These are phyloP conservation scores for Psilocybe azurescens DNA, from an alignment of 768 basidiomycete genomes.

Conservation along the genomic window DNA sequence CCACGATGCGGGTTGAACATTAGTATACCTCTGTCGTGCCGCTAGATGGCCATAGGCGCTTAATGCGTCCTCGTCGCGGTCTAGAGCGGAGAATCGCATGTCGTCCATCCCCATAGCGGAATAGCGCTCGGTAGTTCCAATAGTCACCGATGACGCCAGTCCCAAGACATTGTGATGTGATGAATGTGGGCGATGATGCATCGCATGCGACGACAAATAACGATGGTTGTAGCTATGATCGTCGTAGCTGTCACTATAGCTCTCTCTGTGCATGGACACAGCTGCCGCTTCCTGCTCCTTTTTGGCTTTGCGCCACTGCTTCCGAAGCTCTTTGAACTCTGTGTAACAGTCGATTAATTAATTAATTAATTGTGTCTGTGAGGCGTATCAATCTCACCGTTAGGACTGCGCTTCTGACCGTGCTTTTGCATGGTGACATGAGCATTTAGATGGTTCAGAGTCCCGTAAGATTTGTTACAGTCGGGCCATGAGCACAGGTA, in stretches of 20 bases:
- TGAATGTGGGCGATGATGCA: conserved; percentile 32
- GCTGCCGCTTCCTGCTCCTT: conserved; percentile 61
- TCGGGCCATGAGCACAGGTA: conserved; percentile 86
- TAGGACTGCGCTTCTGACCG: conserved; percentile 86
- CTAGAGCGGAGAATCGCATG: conserved; percentile 35
- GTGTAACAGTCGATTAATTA: conserved; percentile 25
- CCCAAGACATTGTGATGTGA: conserved; percentile 31
- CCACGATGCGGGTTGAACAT: conserved; percentile 39
- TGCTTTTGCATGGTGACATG: conserved; percentile 99
- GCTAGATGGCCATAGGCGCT: conserved; percentile 29
- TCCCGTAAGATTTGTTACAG: conserved; percentile 88
- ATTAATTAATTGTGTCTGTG: conserved; percentile 11
- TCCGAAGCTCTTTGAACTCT: conserved; percentile 99
- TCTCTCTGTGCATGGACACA: conserved; percentile 37
- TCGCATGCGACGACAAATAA: conserved; percentile 31
- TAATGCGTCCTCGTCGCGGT: conserved; percentile 37
- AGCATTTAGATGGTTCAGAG: conserved; percentile 96
- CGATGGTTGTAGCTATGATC: conserved; percentile 33
- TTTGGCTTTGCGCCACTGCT: conserved; percentile 94
- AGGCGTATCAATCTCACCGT: conserved; percentile 59
- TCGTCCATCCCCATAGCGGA: conserved; percentile 34
- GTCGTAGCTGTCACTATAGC: conserved; percentile 38
- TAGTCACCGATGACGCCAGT: conserved; percentile 34
- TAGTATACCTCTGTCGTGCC: conserved; percentile 35
- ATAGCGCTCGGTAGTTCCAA: conserved; percentile 35